These are phyloP conservation scores for Fusarium fracticaudum DNA, from an alignment of 2,329 filamentous ascomycete species.

Conservation along the genomic window DNA sequence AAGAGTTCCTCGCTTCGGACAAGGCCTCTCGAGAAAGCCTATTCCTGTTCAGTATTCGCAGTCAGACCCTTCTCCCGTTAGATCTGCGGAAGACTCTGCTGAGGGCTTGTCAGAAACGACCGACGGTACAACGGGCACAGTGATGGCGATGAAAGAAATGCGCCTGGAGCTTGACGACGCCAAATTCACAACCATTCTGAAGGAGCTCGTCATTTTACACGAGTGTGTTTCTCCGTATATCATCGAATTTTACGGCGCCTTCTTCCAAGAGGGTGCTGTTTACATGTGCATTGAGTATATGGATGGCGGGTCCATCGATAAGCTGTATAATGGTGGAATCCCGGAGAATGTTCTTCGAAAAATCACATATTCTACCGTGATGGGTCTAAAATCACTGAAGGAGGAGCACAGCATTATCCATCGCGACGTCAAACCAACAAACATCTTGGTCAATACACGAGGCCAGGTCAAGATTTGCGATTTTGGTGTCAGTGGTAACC, in stretches of 20 bases:
- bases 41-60: constrained; percentile 50
- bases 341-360: constrained; percentile 89
- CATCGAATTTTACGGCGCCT: constrained; percentile 98
- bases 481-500: constrained; percentile 95
- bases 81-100: constrained; percentile 42
- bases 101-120: constrained; percentile 44
- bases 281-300: constrained; percentile 99
- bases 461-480: constrained; percentile 99
- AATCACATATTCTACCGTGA: constrained; percentile 88
- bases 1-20: constrained; percentile 65
- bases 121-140: constrained; percentile 71
- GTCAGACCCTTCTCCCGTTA: constrained; percentile 48
- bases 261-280: constrained; percentile 98
- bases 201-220: constrained; percentile 96
- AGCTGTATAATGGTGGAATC: constrained; percentile 89
- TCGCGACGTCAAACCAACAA: constrained; percentile 98
- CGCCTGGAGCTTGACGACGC: constrained; percentile 93
- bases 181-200: constrained; percentile 96
- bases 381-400: constrained; percentile 92
- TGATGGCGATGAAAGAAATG: constrained; percentile 99
- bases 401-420: constrained; percentile 99
- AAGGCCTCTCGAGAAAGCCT: constrained; percentile 63
- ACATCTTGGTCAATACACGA: constrained; percentile 88
- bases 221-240: constrained; percentile 96
- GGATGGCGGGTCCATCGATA: constrained; percentile 98